Percentiles rank a stretch among this genome's conserved stretches.
Conservation (phyloP, 2,329 filamentous ascomycete species). For the Juglanconis sp. region DNA sequence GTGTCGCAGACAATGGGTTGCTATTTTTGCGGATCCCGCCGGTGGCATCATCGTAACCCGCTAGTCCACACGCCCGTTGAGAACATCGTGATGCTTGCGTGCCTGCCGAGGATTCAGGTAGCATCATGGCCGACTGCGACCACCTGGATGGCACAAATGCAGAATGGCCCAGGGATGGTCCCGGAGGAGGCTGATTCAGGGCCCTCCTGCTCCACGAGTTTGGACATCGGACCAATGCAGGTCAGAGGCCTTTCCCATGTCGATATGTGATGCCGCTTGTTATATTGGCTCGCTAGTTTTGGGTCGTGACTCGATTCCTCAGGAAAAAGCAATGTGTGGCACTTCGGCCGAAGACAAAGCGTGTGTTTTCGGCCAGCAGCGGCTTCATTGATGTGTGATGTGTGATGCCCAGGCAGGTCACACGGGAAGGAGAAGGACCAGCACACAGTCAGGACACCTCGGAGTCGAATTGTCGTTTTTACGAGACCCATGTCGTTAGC, state of each 20-base stretch:
- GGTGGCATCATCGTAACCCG: neutral
- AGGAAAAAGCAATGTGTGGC: neutral
- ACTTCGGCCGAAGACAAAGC: neutral
- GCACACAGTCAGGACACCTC: too few species aligned
- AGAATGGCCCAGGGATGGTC: neutral
- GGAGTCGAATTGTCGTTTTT: neutral
- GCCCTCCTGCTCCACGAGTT: neutral
- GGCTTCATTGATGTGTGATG: neutral
- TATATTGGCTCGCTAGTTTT: neutral
- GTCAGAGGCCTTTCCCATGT: neutral
- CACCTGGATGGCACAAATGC: neutral
- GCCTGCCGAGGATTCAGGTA: neutral
- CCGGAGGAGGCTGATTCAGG: too few species aligned
- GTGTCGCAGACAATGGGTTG: too few species aligned
- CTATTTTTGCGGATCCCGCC: too few species aligned
- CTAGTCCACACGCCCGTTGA: neutral
- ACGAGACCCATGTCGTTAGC: neutral
- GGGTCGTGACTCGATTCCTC: neutral
- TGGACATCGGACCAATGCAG: neutral
- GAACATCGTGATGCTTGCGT: neutral
- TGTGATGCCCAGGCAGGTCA: slow-evolving; percentile 4
- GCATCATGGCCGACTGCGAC: neutral
- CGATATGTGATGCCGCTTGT: neutral
- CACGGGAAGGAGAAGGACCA: neutral
- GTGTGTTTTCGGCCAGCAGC: neutral